Conservation (phyloP, 805 yeast species). For the Blastobotrys attinorum region DNA sequence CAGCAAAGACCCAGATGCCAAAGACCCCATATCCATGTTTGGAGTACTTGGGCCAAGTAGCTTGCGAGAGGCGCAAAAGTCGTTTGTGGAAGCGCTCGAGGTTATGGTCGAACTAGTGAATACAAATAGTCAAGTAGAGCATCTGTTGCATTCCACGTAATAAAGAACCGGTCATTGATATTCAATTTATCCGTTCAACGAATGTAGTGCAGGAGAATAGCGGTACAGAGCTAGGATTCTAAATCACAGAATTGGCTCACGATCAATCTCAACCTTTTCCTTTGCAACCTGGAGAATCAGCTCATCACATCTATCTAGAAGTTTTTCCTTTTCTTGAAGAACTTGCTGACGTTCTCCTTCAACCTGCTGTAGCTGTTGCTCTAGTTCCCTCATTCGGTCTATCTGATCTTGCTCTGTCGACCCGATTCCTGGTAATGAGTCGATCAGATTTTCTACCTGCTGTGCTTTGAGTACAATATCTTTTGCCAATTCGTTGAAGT, state of each 20-base stretch:
- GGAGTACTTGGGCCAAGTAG: conserved; percentile 41
- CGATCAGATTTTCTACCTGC: conserved; percentile 79
- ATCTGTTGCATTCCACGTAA: no score
- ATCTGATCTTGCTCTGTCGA: conserved; percentile 71
- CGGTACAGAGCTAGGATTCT: no score
- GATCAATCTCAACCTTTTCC: conserved; percentile 33
- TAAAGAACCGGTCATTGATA: no score
- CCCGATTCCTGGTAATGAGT: conserved; percentile 88
- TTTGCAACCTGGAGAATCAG: conserved; percentile 53
- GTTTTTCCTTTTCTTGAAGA: conserved; percentile 53
- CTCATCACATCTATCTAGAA: conserved; percentile 55
- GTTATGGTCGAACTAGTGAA: conserved; percentile 10
- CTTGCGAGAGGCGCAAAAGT: conserved; percentile 32
- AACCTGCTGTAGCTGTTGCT: conserved; percentile 50
- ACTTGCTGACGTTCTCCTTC: conserved; percentile 53
- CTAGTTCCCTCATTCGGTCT: conserved; percentile 51
- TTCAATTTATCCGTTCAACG: no score
- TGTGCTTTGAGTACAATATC: conserved; percentile 81
- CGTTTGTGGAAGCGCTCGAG: conserved; percentile 31
- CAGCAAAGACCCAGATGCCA: conserved; percentile 1
- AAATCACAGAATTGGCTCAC: conserved; percentile 3
- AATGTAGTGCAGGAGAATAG: no score
- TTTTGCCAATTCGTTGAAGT: conserved; percentile 64
- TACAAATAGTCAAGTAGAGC: not conserved
- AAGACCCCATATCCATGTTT: conserved; percentile 39